phyloP scores from a whole-genome alignment of 78 protist species.

The Ministeria vibrans region DNA sequence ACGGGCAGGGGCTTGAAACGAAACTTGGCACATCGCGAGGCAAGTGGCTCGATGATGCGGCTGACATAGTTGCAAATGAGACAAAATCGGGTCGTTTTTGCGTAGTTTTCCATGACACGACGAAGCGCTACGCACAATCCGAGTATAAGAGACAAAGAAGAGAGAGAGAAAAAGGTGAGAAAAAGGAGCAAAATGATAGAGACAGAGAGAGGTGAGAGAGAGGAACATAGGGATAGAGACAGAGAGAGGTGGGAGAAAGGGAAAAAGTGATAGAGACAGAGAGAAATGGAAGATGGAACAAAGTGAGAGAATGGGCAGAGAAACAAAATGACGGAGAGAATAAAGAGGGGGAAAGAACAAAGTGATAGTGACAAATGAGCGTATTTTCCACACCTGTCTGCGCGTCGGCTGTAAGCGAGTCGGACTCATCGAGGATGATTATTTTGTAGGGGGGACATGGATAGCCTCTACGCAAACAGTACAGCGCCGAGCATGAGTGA shows the following conservation, averaged over 20 bases:
- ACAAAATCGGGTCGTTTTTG: conserved; percentile 84
- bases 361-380: too few relatives aligned
- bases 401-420: conserved; percentile 93
- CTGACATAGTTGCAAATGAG: conserved; percentile 84
- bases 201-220: too few relatives aligned
- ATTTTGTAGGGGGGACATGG: conserved; percentile 88
- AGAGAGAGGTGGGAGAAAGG: too few relatives aligned
- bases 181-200: too few relatives aligned
- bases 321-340: too few relatives aligned
- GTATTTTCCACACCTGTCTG: conserved; percentile 75
- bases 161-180: too few relatives aligned
- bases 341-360: neutral
- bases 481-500: too few relatives aligned
- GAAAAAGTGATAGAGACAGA: too few relatives aligned
- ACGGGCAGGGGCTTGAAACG: conserved; percentile 83
- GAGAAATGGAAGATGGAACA: too few relatives aligned
- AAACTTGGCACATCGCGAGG: conserved; percentile 97
- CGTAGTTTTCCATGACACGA: conserved; percentile 85
- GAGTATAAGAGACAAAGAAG: too few relatives aligned
- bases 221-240: too few relatives aligned
- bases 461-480: conserved; percentile 9
- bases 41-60: conserved; percentile 91
- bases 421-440: conserved; percentile 97
- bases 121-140: conserved; percentile 49
- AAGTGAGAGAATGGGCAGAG: too few relatives aligned